These are phyloP conservation scores for Curvularia verruculosa DNA, from an alignment of 2,329 filamentous ascomycete genomes.

Conservation along the genomic window DNA sequence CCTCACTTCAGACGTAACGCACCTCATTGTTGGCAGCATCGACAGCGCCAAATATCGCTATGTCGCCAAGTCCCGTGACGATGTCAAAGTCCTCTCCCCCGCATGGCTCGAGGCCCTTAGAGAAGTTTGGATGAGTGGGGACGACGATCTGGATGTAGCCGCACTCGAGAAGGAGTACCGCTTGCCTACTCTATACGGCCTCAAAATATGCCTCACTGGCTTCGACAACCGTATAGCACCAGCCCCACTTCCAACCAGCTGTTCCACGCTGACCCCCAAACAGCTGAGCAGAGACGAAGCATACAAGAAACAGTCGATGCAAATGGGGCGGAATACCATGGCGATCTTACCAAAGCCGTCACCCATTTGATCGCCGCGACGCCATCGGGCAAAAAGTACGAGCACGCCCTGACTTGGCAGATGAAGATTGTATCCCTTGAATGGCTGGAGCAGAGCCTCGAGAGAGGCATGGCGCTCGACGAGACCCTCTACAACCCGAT, in stretches of 20 bases:
- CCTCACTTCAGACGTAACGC: slow-evolving; percentile 93
- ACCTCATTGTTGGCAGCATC: slow-evolving; percentile 87
- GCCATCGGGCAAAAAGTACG: slow-evolving; percentile 87
- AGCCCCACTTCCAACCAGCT: not conserved
- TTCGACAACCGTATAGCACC: slow-evolving; percentile 66
- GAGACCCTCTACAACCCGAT: slow-evolving; percentile 83
- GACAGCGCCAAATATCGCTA: slow-evolving; percentile 94
- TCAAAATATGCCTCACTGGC: slow-evolving; percentile 72
- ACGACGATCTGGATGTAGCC: slow-evolving; percentile 73
- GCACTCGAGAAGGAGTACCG: slow-evolving; percentile 71
- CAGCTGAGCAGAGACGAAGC: slow-evolving; percentile 69
- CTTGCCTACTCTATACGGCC: slow-evolving; percentile 66
- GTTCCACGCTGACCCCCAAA: slow-evolving; percentile 34
- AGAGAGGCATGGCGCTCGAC: slow-evolving; percentile 88
- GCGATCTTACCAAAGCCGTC: slow-evolving; percentile 82
- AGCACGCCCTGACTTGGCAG: slow-evolving; percentile 81
- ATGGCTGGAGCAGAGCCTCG: slow-evolving; percentile 84
- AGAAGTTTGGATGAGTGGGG: slow-evolving; percentile 78
- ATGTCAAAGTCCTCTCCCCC: slow-evolving; percentile 82
- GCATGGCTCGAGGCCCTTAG: slow-evolving; percentile 84
- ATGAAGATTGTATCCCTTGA: slow-evolving; percentile 79
- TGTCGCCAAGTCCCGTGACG: slow-evolving; percentile 85
- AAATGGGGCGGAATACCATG: slow-evolving; percentile 83
- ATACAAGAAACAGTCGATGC: slow-evolving; percentile 71
- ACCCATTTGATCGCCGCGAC: slow-evolving; percentile 85